Evolutionary conservation across 2,329 filamentous ascomycete species (phyloP), one percentile per base, ranked within the genome.

Genomic region (Annulohypoxylon truncatum): DNA sequence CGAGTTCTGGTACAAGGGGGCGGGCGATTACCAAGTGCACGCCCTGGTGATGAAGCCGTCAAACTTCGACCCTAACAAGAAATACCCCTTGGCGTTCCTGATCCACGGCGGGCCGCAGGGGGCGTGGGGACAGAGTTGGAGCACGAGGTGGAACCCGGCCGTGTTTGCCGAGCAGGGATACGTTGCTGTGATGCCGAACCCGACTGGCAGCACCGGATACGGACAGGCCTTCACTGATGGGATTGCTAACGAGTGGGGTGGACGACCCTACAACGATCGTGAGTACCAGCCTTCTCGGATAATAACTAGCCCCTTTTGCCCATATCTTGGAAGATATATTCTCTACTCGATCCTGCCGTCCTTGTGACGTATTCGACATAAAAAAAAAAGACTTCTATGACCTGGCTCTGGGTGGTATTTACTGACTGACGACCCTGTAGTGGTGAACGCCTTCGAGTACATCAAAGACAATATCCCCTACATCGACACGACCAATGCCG

Each of bases 101-200:
- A 92, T 96, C 67, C 93, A 97, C 74, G 93, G 93, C 58, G 93
- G 93, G 0, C 93, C 93, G 0, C 92, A 96, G 77, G 87, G 89
- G 20, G 87, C 92, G 0, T 95, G 92, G 90, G 81, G 78, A 29
- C 90, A 96, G 73, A 82, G 85, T 26, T 96, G 93, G 70, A 75
- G 71, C 53, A 93, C 90, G 2, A 84, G 93, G 15, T 97, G 93
- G 93, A 96, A 96, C 76, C 90, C 92, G 1, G 92, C 92, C 64
- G 85, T 95, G 8, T 96, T 93, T 75, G 93, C 93, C 2, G 93
- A 96, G 77, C 92, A 95, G 79, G 93, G 93, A 47, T 97, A 96
- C 75, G 86, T 97, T 2, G 92, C 91, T 20, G 88, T 97, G 48
- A 85, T 89, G 52, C 92, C 93, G 8, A 97, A 97, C 76, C 92